These are phyloP conservation scores for Naganishia liquefaciens DNA, from an alignment of 1,284 basidiomycete genomes.

Conservation along the genomic window DNA sequence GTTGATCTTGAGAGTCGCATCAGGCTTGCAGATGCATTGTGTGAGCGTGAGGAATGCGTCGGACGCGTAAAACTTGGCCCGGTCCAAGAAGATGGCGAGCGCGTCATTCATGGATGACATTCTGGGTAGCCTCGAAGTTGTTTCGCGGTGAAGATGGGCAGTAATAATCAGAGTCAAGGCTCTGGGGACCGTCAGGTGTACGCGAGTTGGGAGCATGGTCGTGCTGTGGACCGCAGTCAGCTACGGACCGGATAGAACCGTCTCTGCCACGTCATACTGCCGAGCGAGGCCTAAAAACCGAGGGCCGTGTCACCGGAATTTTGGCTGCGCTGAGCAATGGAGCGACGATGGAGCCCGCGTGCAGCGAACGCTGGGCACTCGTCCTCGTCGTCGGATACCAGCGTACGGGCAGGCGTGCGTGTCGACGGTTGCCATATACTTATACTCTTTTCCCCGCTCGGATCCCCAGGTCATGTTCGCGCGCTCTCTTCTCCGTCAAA, in stretches of 20 bases:
- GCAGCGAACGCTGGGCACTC: not conserved
- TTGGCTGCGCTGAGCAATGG: too few species aligned
- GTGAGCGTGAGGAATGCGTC: slow-evolving; percentile 38
- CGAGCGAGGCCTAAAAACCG: not conserved
- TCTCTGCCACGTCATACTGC: too few species aligned
- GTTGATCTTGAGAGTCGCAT: slow-evolving; percentile 80
- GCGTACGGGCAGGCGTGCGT: not conserved
- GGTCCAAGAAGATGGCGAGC: slow-evolving; percentile 42
- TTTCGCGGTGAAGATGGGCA: not conserved
- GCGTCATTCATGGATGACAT: slow-evolving; percentile 38
- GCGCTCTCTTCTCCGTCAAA: slow-evolving; percentile 14
- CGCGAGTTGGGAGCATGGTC: too few species aligned
- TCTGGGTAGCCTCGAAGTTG: not conserved
- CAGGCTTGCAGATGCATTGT: slow-evolving; percentile 54
- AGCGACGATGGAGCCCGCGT: too few species aligned
- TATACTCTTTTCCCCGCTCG: not conserved
- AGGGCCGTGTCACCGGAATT: too few species aligned
- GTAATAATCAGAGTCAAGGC: not conserved
- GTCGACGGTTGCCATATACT: not conserved
- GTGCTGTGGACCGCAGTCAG: too few species aligned
- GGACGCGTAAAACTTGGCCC: slow-evolving; percentile 45
- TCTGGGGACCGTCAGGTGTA: too few species aligned
- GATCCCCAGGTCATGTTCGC: slow-evolving; percentile 1
- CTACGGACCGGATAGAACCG: too few species aligned
- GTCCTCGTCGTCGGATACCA: slow-evolving; percentile 16